These are phyloP conservation scores for Thelonectria blattea DNA, from an alignment of 2,329 filamentous ascomycete genomes.

Conservation along the genomic window DNA sequence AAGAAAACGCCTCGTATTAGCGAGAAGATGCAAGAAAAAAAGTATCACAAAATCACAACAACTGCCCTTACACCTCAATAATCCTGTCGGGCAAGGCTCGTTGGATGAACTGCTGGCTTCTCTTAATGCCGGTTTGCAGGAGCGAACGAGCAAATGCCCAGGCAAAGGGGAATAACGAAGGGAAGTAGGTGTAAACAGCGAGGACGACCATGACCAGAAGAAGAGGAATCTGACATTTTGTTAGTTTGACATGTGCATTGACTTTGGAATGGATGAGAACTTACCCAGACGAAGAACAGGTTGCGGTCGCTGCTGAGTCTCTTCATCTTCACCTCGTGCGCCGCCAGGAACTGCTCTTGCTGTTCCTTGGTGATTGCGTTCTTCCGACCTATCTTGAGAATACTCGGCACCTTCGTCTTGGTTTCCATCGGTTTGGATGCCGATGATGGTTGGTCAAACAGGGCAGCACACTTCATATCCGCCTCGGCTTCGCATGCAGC, in stretches of 20 bases:
- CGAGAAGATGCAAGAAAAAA: constrained; percentile 19
- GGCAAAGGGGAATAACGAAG: constrained; percentile 50
- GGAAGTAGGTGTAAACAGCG: constrained; percentile 58
- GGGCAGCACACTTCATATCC: constrained; percentile 60
- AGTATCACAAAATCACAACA: constrained; percentile 22
- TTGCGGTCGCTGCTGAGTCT: constrained; percentile 68
- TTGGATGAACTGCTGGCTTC: constrained; percentile 38
- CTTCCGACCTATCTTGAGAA: constrained; percentile 67
- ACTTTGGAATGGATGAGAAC: constrained; percentile 27
- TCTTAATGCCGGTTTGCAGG: constrained; percentile 38
- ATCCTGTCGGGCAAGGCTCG: constrained; percentile 34
- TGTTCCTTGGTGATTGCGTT: constrained; percentile 69
- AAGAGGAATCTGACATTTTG: constrained; percentile 53
- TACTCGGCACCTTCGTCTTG: constrained; percentile 47
- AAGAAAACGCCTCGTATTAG: constrained; percentile 23
- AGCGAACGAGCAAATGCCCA: constrained; percentile 44
- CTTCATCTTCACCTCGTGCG: constrained; percentile 68
- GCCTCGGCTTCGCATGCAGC: constrained; percentile 65
- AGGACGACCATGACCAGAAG: constrained; percentile 55
- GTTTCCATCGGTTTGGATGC: constrained; percentile 46
- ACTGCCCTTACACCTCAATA: constrained; percentile 35
- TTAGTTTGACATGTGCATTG: constrained; percentile 26
- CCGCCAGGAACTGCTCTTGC: constrained; percentile 66
- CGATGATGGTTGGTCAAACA: constrained; percentile 55
- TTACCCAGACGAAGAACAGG: constrained; percentile 73